Conservation (phyloP, 768 basidiomycete species). For the Cystofilobasidium bisporidii region DNA sequence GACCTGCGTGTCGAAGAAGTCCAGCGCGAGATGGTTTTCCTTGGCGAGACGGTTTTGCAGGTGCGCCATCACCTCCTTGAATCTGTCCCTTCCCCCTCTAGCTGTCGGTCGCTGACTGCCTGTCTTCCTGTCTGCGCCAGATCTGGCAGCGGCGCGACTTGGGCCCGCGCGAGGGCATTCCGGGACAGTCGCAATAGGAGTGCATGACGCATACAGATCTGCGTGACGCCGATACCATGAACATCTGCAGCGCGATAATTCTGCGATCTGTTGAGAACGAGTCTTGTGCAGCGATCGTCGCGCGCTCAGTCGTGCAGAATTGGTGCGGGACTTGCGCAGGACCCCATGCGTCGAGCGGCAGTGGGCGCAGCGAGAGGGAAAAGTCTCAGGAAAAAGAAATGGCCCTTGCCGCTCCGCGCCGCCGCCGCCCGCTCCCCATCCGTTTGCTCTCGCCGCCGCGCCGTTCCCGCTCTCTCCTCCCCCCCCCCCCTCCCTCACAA, state of each 20-base stretch:
- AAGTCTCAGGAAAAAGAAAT: not conserved
- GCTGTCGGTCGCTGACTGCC: not conserved
- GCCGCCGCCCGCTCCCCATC: no score
- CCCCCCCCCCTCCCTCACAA: not conserved
- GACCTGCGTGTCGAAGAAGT: slow-evolving; percentile 89
- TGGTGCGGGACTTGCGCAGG: no score
- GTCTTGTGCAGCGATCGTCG: no score
- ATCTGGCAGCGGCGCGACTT: slow-evolving; percentile 27
- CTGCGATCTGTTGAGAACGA: no score
- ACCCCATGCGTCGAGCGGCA: no score
- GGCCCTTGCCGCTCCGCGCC: slow-evolving; percentile 7
- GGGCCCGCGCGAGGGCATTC: not conserved
- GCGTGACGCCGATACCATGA: no score
- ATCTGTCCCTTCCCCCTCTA: no score
- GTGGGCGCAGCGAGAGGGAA: no score
- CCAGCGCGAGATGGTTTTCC: slow-evolving; percentile 93
- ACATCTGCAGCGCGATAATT: no score
- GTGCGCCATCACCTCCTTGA: slow-evolving; percentile 42
- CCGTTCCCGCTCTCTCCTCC: not conserved
- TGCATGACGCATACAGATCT: no score
- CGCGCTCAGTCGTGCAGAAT: no score
- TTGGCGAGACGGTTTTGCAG: slow-evolving; percentile 94
- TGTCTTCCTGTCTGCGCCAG: not conserved
- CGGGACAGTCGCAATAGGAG: not conserved
- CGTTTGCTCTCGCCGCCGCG: slow-evolving; percentile 9